Evolutionary conservation across 148 eudicot species (phyloP).

Genomic region (Rhododendron mucronatum): DNA sequence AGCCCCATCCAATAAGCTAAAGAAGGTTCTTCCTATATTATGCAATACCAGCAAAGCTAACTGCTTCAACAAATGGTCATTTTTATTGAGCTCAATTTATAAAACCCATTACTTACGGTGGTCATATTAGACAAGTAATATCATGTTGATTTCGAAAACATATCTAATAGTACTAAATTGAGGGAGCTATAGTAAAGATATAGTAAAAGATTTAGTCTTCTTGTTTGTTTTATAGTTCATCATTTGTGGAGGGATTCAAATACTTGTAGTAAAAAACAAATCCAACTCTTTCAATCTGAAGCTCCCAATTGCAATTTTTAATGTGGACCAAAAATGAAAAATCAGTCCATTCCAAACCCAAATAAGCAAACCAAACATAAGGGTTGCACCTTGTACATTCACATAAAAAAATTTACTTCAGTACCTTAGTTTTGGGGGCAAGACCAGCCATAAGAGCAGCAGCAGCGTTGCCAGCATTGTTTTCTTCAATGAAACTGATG

Average conservation of each 20-base stretch:
- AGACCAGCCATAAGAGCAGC: conserved; percentile 99
- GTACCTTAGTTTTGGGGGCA: conserved; percentile 95
- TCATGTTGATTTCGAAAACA: neutral
- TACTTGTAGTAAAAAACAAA: neutral
- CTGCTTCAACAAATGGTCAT: neutral
- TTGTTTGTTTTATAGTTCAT: neutral
- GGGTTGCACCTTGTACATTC: neutral
- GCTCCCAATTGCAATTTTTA: neutral
- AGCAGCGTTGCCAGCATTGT: conserved; percentile 97
- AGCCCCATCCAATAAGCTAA: neutral
- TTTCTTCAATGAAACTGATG: conserved; percentile 92
- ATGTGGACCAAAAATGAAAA: neutral
- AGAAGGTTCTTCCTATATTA: neutral
- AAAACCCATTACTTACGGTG: neutral
- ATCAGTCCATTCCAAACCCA: neutral
- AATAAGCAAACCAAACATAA: neutral
- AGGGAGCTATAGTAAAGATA: neutral
- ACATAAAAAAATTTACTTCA: neutral
- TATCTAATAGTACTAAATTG: neutral
- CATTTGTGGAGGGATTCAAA: neutral
- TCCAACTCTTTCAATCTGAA: neutral
- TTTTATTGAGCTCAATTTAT: neutral
- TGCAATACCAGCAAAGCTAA: neutral
- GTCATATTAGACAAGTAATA: neutral
- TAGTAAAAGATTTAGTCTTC: neutral